Percentiles rank a stretch among this genome's conserved stretches.
These are phyloP conservation scores for Phytophthora uliginosa DNA, from an alignment of 352 stramenopile species.

Conservation along the genomic window DNA sequence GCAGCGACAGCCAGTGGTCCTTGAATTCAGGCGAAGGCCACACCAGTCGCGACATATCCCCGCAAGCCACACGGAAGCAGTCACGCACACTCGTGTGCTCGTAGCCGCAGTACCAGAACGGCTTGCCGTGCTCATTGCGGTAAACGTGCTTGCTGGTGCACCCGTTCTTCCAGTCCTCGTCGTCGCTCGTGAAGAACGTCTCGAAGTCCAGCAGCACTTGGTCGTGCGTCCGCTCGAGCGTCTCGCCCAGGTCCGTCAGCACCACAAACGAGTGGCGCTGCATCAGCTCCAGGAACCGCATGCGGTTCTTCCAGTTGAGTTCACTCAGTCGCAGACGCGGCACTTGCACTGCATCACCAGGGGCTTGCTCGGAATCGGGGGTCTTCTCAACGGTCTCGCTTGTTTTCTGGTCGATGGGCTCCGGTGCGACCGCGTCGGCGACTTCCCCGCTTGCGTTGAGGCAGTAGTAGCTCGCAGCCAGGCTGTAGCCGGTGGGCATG, in stretches of 20 bases:
- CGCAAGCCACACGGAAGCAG: slow-evolving; percentile 67
- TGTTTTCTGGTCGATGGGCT: slow-evolving; percentile 4
- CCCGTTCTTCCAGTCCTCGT: slow-evolving; percentile 46
- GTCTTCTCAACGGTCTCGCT: slow-evolving; percentile 8
- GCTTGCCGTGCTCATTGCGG: slow-evolving; percentile 64
- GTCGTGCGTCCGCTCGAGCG: slow-evolving; percentile 47
- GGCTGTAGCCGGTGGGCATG: slow-evolving; percentile 32
- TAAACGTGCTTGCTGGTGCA: slow-evolving; percentile 71
- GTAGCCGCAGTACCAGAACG: slow-evolving; percentile 76
- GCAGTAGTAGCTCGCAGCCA: slow-evolving; percentile 43
- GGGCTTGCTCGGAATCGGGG: background rate
- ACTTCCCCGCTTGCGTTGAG: slow-evolving; percentile 31
- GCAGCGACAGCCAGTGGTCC: slow-evolving; percentile 49
- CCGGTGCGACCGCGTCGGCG: background rate
- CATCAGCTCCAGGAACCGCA: slow-evolving; percentile 61
- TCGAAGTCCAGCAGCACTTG: slow-evolving; percentile 51
- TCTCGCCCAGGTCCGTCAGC: slow-evolving; percentile 59
- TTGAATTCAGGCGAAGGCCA: slow-evolving; percentile 59
- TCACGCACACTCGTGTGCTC: slow-evolving; percentile 68
- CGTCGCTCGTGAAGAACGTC: slow-evolving; percentile 55
- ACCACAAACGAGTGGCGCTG: slow-evolving; percentile 72
- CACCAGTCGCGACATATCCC: slow-evolving; percentile 55
- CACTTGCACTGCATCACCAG: slow-evolving; percentile 25
- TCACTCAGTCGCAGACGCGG: slow-evolving; percentile 53
- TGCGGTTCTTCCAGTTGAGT: slow-evolving; percentile 61